These are phyloP conservation scores for Myochromella boudieri DNA, from an alignment of 768 basidiomycete species.

Conservation along the genomic window DNA sequence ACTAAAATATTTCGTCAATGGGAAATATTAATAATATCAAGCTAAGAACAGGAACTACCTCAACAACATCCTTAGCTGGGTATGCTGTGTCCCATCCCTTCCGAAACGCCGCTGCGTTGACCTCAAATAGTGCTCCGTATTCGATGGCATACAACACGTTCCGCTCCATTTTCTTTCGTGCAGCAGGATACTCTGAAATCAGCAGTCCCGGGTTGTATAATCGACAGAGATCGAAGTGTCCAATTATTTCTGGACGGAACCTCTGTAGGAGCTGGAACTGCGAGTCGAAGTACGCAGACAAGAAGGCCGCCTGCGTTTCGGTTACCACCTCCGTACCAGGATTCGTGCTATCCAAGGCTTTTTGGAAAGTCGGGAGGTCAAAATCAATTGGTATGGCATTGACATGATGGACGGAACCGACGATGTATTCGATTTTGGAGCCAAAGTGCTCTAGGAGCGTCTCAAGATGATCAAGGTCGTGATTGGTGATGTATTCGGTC, in stretches of 20 bases:
- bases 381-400: conserved; percentile 90
- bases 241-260: conserved; percentile 85
- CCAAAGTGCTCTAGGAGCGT: conserved; percentile 47
- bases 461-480: conserved; percentile 62
- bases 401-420: conserved; percentile 94
- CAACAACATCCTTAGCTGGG: conserved; percentile 75
- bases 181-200: conserved; percentile 55
- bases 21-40: conserved; percentile 1
- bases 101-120: conserved; percentile 89
- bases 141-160: conserved; percentile 71
- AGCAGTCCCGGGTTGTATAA: conserved; percentile 70
- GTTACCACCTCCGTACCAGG: not conserved
- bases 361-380: conserved; percentile 68
- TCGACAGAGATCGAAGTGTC: conserved; percentile 91
- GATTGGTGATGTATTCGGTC: conserved; percentile 80
- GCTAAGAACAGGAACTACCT: conserved; percentile 40
- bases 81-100: conserved; percentile 89
- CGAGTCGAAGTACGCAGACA: conserved; percentile 79
- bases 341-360: conserved; percentile 48
- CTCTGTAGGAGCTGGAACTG: conserved; percentile 71
- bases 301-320: conserved; percentile 45
- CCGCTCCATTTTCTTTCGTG: conserved; percentile 65
- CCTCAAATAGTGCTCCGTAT: conserved; percentile 92
- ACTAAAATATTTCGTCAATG: conserved; percentile 49
- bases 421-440: conserved; percentile 76